phyloP scores from a whole-genome alignment of 257 asterid genomes.

The Avicennia marina region DNA sequence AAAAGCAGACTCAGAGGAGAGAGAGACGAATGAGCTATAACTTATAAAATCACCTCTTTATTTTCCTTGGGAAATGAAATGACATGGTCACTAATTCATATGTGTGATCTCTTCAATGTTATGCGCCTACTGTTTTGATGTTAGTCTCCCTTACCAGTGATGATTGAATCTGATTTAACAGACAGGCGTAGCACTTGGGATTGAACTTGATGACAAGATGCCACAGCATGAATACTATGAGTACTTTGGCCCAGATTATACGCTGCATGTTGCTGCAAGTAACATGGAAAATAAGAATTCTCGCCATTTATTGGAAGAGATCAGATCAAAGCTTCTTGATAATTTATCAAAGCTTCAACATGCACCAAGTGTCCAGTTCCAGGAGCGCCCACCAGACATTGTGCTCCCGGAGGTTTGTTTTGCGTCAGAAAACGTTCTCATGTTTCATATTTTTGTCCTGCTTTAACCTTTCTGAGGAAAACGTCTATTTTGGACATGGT shows the following conservation, averaged over 20 bases:
- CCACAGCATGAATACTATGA: slow-evolving; percentile 64
- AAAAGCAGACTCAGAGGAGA: no score
- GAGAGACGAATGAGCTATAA: neutral
- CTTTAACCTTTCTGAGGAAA: neutral
- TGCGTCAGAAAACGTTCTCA: slow-evolving; percentile 17
- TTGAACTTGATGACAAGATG: slow-evolving; percentile 63
- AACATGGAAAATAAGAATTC: slow-evolving; percentile 67
- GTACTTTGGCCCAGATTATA: slow-evolving; percentile 63
- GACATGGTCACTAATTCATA: no score
- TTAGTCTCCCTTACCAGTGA: neutral
- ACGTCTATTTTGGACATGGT: neutral
- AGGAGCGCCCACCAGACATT: slow-evolving; percentile 63
- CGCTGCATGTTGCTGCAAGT: slow-evolving; percentile 64
- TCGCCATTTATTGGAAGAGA: slow-evolving; percentile 50
- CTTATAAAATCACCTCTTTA: neutral
- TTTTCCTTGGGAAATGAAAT: no score
- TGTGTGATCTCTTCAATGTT: neutral
- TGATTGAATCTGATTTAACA: slow-evolving; percentile 23
- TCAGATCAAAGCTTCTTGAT: slow-evolving; percentile 58
- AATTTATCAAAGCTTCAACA: slow-evolving; percentile 59
- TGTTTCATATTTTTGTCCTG: slow-evolving; percentile 6
- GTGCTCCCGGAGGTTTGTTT: slow-evolving; percentile 55
- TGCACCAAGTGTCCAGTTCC: slow-evolving; percentile 70
- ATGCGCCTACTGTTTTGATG: neutral
- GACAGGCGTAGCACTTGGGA: slow-evolving; percentile 69